phyloP scores from a whole-genome alignment of 2,329 filamentous ascomycete species.

The Reticulascus tulasneorum region DNA sequence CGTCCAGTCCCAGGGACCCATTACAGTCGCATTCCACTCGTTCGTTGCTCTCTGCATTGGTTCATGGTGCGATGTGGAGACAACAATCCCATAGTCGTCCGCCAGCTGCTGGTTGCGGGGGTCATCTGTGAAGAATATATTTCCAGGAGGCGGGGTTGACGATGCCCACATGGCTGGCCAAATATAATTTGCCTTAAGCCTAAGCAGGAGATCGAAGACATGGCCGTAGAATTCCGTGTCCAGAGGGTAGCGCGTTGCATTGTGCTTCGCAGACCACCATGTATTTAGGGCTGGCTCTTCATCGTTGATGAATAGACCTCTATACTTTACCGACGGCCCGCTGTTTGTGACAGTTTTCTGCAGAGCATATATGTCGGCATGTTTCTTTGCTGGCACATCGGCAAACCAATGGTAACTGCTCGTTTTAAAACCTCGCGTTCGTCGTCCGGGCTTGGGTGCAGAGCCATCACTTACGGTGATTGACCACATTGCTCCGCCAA shows the following conservation, averaged over 20 bases:
- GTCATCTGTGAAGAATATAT: constrained; percentile 67
- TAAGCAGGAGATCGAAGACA: constrained; percentile 64
- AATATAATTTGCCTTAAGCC: constrained; percentile 64
- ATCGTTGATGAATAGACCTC: constrained; percentile 61
- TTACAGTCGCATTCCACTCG: constrained; percentile 43
- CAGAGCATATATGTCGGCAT: constrained; percentile 45
- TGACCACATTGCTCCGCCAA: constrained; percentile 59
- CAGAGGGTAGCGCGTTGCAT: constrained; percentile 6
- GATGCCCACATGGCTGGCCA: constrained; percentile 51
- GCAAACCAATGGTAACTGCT: constrained; percentile 56
- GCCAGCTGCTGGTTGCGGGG: constrained; percentile 60
- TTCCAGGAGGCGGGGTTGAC: constrained; percentile 47
- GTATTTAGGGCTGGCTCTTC: constrained; percentile 24
- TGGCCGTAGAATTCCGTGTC: constrained; percentile 57
- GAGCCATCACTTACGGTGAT: constrained; percentile 34
- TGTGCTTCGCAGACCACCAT: constrained; percentile 7
- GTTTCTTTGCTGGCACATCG: constrained; percentile 47
- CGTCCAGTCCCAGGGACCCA: constrained; percentile 62
- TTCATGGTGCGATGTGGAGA: constrained; percentile 67
- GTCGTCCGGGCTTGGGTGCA: not conserved
- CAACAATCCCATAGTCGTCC: constrained; percentile 65
- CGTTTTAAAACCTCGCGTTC: no score
- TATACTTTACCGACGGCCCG: constrained; percentile 54
- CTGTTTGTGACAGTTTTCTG: constrained; percentile 27
- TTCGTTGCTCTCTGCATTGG: constrained; percentile 58